Conservation (phyloP, 805 yeast genomes). For the Hyphopichia homilentoma region DNA sequence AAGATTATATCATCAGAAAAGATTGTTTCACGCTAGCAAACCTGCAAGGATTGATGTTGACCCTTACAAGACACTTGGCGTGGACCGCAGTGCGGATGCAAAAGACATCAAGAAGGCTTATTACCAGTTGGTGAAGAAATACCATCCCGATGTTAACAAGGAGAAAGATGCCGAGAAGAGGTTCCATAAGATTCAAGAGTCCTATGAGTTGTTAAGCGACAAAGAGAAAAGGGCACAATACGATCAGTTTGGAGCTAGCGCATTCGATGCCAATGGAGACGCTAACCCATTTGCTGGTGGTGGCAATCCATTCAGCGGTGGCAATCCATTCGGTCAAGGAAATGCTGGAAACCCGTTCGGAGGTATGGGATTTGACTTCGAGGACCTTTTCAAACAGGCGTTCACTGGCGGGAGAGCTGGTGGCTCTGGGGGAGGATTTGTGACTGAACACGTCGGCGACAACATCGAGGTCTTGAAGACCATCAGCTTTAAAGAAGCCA, state of each 20-base stretch:
- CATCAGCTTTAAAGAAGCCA: conserved; percentile 79
- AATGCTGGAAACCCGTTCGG: conserved; percentile 50
- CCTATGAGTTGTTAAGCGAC: conserved; percentile 87
- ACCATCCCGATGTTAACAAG: conserved; percentile 95
- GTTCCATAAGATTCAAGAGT: conserved; percentile 91
- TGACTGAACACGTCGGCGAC: conserved; percentile 84
- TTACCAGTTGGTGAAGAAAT: conserved; percentile 87
- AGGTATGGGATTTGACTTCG: conserved; percentile 48
- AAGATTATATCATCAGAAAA: too few species aligned
- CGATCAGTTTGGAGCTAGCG: conserved; percentile 88
- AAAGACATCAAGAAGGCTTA: conserved; percentile 94
- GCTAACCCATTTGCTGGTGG: conserved; percentile 47
- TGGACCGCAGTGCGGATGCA: conserved; percentile 62
- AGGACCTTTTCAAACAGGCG: conserved; percentile 46
- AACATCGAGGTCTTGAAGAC: conserved; percentile 77
- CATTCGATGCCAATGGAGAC: conserved; percentile 62
- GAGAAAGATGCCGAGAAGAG: conserved; percentile 82
- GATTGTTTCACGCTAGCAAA: too few species aligned
- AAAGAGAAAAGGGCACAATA: conserved; percentile 82
- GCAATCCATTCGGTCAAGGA: conserved; percentile 27
- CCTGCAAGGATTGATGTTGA: conserved; percentile 47
- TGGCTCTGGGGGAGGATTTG: conserved; percentile 43
- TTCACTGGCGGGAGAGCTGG: conserved; percentile 42
- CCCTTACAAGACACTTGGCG: conserved; percentile 84
- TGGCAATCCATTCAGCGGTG: conserved; percentile 28